Percentiles rank a stretch among this genome's conserved stretches.
Conservation (phyloP, 2,329 filamentous ascomycete species). For the Berkeleyomyces rouxiae region DNA sequence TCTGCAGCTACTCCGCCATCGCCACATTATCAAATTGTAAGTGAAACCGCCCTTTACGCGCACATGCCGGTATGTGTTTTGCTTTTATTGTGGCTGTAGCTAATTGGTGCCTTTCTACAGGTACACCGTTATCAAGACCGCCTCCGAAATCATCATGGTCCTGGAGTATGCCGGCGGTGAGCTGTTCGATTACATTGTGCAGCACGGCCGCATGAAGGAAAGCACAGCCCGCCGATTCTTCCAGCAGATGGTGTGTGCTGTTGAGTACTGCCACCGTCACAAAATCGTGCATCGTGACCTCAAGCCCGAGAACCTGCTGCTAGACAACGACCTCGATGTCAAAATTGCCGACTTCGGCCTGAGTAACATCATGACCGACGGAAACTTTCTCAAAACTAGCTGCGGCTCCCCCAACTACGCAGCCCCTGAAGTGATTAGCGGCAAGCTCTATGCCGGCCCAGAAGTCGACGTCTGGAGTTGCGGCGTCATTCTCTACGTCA, state of each 20-base stretch:
- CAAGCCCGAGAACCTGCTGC: conserved; percentile 89
- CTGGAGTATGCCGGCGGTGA: conserved; percentile 94
- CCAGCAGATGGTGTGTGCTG: conserved; percentile 95
- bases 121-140: conserved; percentile 92
- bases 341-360: conserved; percentile 98
- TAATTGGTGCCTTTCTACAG: conserved; percentile 26
- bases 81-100: not conserved
- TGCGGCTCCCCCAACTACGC: conserved; percentile 98
- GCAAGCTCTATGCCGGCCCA: conserved; percentile 90
- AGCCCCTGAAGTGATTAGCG: conserved; percentile 91
- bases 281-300: conserved; percentile 97
- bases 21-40: conserved; percentile 97
- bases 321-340: conserved; percentile 91
- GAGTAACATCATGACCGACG: conserved; percentile 99
- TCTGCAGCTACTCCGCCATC: conserved; percentile 82
- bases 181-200: conserved; percentile 95
- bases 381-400: conserved; percentile 96
- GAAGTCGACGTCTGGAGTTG: conserved; percentile 99
- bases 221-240: conserved; percentile 92
- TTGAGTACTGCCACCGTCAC: conserved; percentile 96
- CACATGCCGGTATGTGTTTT: not conserved
- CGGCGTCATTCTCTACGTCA: conserved; percentile 75
- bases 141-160: conserved; percentile 95
- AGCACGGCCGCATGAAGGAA: conserved; percentile 81
- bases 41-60: conserved; percentile 18